These are phyloP conservation scores for Pestalotiopsis sp. DNA, from an alignment of 2,329 filamentous ascomycete genomes.

Conservation along the genomic window DNA sequence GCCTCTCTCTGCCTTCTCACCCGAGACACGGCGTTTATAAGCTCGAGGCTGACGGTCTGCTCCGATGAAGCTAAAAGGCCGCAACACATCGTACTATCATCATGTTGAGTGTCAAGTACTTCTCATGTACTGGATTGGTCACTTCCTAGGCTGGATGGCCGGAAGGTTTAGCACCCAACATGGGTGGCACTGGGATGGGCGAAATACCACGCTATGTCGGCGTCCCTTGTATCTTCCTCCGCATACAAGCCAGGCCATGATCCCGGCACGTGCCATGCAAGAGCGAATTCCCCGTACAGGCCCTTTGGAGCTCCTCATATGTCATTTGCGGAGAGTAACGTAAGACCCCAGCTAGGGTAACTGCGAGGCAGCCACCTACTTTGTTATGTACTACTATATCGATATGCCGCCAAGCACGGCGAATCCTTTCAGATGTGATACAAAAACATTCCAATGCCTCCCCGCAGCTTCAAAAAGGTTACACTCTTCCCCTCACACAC, in stretches of 20 bases:
- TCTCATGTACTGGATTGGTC: not conserved
- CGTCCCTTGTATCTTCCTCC: constrained; percentile 5
- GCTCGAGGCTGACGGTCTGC: not conserved
- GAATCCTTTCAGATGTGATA: not conserved
- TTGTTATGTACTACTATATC: not conserved
- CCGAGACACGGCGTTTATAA: not conserved
- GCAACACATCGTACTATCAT: not conserved
- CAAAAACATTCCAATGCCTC: constrained; percentile 4
- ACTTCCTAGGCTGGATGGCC: not conserved
- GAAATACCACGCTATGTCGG: constrained; percentile 1
- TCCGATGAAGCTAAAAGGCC: not conserved
- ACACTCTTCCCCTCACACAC: not conserved
- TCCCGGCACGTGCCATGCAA: not conserved
- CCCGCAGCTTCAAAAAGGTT: not conserved
- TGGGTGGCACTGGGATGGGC: not conserved
- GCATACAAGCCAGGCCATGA: not conserved
- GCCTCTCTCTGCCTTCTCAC: not conserved
- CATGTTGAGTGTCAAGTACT: constrained; percentile 1
- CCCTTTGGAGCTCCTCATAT: not conserved
- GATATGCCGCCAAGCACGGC: not conserved
- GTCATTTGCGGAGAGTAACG: constrained; percentile 1
- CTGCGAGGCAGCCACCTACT: not conserved
- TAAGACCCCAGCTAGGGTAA: not conserved
- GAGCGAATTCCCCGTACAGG: not conserved
- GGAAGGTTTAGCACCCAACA: not conserved